Evolutionary conservation across 2,329 filamentous ascomycete genomes (phyloP), one percentile per base, ranked within the genome.

Genomic region (Fusarium redolens): DNA sequence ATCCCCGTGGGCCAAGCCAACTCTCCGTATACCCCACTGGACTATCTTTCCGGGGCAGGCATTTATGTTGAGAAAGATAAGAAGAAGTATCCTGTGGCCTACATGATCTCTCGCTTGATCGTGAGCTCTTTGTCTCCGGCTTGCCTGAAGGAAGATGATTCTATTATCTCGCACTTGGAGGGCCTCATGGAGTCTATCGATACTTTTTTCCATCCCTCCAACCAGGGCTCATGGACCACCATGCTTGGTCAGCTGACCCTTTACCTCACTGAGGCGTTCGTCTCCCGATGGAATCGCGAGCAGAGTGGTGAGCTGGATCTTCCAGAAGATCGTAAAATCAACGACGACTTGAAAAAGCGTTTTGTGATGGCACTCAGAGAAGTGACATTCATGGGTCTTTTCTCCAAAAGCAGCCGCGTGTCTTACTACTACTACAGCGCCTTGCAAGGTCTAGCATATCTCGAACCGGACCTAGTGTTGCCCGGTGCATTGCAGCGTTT

Each of bases 161-260:
- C 95, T 2, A 90, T 97, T 47, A 83, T 99, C 77, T 90, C 92
- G 38, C 94, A 93, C 73, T 88, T 99, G 9, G 96, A 99, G 81
- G 96, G 94, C 1, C 86, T 99, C 58, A 93, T 99, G 75, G 93
- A 98, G 81, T 96, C 95, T 5, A 92, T 98, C 51, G 96, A 99
- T 81, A 99, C 96, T 1, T 99, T 99, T 82, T 99, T 98, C 86
- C 96, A 99, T 78, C 96, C 96, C 4, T 99, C 96, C 5, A 99
- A 99, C 81, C 93, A 96, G 58, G 96, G 96, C 18, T 86, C 86
- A 18, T 99, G 96, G 96, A 97, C 96, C 3, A 94, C 91, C 77
- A 93, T 96, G 73, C 85, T 99, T 47, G 92, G 95, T 6, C 96
- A 98, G 81, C 87, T 99, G 60, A 93, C 96, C 9, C 95, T 95